phyloP scores from a whole-genome alignment of 148 eudicot species.

The Camellia japonica region DNA sequence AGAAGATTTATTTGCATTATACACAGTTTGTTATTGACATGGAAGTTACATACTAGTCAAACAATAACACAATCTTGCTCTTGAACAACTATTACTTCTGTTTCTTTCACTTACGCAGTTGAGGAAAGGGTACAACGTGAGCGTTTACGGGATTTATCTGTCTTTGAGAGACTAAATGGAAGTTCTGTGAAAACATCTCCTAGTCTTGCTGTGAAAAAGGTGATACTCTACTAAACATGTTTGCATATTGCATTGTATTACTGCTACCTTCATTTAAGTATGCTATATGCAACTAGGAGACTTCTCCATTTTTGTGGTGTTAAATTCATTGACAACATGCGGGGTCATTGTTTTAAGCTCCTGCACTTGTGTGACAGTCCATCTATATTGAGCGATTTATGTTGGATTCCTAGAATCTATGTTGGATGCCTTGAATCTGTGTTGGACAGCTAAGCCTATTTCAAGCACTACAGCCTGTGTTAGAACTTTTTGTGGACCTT shows the following conservation, averaged over 20 bases:
- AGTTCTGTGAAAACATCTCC: conserved; percentile 68
- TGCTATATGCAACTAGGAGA: neutral
- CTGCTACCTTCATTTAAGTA: neutral
- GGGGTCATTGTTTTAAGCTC: neutral
- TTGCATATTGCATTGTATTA: neutral
- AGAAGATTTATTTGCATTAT: neutral
- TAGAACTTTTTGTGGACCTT: neutral
- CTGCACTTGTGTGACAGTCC: neutral
- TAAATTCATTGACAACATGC: neutral
- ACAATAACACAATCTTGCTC: neutral
- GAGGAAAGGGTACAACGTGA: conserved; percentile 83
- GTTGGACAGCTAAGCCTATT: neutral
- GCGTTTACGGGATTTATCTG: conserved; percentile 77
- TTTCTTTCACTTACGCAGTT: conserved; percentile 31
- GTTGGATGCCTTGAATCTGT: neutral
- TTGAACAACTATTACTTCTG: neutral
- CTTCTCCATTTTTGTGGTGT: neutral
- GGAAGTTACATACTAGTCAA: neutral
- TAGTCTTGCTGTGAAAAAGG: conserved; percentile 87
- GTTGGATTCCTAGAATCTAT: neutral
- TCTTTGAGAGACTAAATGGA: conserved; percentile 81
- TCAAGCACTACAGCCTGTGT: neutral
- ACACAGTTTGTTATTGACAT: neutral
- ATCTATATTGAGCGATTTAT: neutral
- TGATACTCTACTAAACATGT: conserved; percentile 18